Evolutionary conservation across 306 rosid species (phyloP).

Genomic region (Lotus japonicus): DNA sequence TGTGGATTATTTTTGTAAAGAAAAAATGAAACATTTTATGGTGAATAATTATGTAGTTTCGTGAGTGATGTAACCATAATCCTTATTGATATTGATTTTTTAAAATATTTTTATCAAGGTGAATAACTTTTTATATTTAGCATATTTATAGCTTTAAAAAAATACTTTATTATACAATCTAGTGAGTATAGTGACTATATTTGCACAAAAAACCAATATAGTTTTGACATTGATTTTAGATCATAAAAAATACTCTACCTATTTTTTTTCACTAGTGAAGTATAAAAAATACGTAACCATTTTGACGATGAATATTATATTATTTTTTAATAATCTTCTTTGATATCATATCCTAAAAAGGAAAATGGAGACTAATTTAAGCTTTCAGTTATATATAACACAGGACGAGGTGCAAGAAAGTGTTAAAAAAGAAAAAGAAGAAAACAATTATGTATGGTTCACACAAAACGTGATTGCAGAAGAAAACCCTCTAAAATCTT

Average conservation of each 20-base stretch:
- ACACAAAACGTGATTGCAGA: conserved; percentile 31
- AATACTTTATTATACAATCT: no score
- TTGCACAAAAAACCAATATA: neutral
- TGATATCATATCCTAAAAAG: neutral
- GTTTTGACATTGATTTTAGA: neutral
- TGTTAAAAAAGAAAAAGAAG: neutral
- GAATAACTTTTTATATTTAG: no score
- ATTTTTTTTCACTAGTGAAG: neutral
- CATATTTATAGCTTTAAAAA: no score
- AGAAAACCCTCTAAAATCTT: conserved; percentile 14
- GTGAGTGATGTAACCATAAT: no score
- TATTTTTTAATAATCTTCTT: no score
- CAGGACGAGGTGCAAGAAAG: neutral
- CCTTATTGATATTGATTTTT: no score
- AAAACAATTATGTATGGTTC: conserved; percentile 4
- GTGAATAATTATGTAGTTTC: no score
- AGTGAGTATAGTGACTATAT: no score
- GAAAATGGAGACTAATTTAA: neutral
- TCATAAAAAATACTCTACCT: neutral
- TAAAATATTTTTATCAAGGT: no score
- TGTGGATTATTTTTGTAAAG: no score
- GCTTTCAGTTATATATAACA: neutral
- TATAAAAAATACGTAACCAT: neutral
- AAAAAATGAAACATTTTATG: no score
- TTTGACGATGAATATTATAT: neutral